These are phyloP conservation scores for Haplosporangium gracile DNA, from an alignment of 192 early-diverging fungal species.

Conservation along the genomic window DNA sequence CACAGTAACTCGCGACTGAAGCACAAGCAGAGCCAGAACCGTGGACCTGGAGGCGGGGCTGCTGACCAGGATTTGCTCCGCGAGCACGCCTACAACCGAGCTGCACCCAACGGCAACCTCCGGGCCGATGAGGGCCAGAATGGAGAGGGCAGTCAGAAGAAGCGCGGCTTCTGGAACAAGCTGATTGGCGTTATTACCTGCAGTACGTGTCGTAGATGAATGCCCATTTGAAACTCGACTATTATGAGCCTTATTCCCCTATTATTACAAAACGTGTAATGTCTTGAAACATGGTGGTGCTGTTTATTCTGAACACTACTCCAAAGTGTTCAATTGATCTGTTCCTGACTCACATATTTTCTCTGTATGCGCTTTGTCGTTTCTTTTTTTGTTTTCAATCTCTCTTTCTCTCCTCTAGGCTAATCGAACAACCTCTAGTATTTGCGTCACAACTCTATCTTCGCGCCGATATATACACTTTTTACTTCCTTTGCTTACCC, in stretches of 20 bases:
- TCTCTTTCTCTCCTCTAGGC: neutral
- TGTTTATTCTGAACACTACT: neutral
- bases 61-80: slow-evolving; percentile 50
- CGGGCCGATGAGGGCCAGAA: slow-evolving; percentile 33
- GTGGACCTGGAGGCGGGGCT: slow-evolving; percentile 7
- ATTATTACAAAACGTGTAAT: neutral
- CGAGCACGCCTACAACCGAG: slow-evolving; percentile 45
- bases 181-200: slow-evolving; percentile 61
- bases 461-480: neutral
- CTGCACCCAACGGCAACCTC: slow-evolving; percentile 39
- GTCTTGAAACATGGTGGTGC: neutral
- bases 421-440: neutral
- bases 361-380: neutral
- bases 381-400: neutral
- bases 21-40: slow-evolving; percentile 46
- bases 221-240: neutral
- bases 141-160: slow-evolving; percentile 45
- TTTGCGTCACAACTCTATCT: neutral
- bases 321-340: neutral
- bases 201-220: slow-evolving; percentile 55
- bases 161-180: slow-evolving; percentile 57
- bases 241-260: slow-evolving; percentile 2
- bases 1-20: slow-evolving; percentile 54
- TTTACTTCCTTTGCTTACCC: neutral
- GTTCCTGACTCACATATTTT: neutral